Evolutionary conservation across 345 rosid species (phyloP).

Genomic region (Anacardium occidentale): DNA sequence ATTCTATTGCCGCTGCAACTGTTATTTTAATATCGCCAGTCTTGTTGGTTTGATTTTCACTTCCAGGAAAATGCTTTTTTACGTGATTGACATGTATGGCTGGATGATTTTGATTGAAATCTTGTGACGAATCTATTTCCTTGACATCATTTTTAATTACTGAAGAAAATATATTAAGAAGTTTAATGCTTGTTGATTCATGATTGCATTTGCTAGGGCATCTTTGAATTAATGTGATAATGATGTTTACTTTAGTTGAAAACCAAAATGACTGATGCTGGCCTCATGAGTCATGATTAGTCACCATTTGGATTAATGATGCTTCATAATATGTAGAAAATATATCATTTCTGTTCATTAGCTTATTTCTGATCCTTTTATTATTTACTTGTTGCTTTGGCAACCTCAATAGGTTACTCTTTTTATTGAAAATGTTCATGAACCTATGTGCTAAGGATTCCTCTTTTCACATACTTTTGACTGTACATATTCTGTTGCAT

Average conservation of each 20-base stretch:
- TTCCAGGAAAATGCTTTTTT: background rate
- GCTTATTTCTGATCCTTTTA: background rate
- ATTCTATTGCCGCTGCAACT: conserved; percentile 9
- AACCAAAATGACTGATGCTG: background rate
- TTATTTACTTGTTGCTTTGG: background rate
- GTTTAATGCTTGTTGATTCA: background rate
- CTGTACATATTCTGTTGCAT: conserved; percentile 13
- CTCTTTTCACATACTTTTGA: background rate
- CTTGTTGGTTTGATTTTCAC: background rate
- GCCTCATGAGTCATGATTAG: background rate
- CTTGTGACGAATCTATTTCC: background rate
- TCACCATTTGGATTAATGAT: conserved; percentile 5
- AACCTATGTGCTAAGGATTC: background rate
- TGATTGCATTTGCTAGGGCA: background rate
- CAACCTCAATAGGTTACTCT: background rate
- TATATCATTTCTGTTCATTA: background rate
- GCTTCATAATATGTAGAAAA: conserved; percentile 12
- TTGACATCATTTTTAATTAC: background rate
- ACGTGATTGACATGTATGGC: conserved; percentile 1
- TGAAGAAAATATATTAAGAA: background rate
- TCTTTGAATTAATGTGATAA: background rate
- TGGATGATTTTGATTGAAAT: background rate
- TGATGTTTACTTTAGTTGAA: background rate
- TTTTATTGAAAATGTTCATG: background rate
- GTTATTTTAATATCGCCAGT: background rate